phyloP scores from a whole-genome alignment of 2,329 filamentous ascomycete genomes.

The Fusarium sp. region DNA sequence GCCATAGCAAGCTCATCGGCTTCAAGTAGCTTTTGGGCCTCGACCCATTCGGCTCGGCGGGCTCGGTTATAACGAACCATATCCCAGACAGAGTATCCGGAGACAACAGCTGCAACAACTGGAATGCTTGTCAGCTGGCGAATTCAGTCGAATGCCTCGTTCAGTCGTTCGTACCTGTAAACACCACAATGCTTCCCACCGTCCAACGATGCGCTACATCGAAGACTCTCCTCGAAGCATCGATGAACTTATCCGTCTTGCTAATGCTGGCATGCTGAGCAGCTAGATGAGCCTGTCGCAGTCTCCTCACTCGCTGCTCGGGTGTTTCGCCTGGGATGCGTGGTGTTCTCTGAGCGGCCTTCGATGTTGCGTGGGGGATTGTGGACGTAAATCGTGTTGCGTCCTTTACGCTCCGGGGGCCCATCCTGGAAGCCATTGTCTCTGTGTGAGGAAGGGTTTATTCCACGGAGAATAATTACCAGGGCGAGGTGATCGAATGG shows the following conservation, averaged over 20 bases:
- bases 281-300: slow-evolving; percentile 75
- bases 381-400: slow-evolving; percentile 75
- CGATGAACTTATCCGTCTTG: slow-evolving; percentile 61
- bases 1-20: slow-evolving; percentile 66
- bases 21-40: slow-evolving; percentile 64
- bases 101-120: slow-evolving; percentile 66
- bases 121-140: slow-evolving; percentile 12
- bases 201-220: slow-evolving; percentile 67
- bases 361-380: slow-evolving; percentile 72
- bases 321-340: slow-evolving; percentile 66
- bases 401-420: slow-evolving; percentile 77
- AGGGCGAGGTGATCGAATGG: background rate
- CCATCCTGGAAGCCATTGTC: slow-evolving; percentile 57
- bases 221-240: slow-evolving; percentile 60
- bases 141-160: background rate
- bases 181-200: slow-evolving; percentile 64
- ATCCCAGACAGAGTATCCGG: slow-evolving; percentile 68
- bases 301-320: slow-evolving; percentile 74
- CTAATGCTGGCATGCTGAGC: slow-evolving; percentile 69
- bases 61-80: slow-evolving; percentile 71
- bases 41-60: slow-evolving; percentile 68
- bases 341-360: slow-evolving; percentile 54
- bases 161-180: slow-evolving; percentile 60
- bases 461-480: background rate
- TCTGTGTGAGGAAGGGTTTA: background rate